Evolutionary conservation across 306 rosid genomes (phyloP).

Genomic region (Quercus parvula): DNA sequence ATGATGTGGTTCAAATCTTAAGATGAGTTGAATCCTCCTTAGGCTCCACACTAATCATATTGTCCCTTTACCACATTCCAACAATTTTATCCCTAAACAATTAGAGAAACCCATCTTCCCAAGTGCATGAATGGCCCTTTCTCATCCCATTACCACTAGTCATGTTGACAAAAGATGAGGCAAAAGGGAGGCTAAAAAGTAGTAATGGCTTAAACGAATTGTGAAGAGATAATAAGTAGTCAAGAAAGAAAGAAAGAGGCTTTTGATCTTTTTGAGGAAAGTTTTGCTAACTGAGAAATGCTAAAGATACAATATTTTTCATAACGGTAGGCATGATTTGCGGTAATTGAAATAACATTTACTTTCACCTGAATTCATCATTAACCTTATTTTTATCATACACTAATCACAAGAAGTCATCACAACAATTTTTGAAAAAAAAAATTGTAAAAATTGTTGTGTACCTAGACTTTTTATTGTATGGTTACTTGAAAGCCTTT

Average conservation of each 20-base stretch:
- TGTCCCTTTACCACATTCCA: slow-evolving; percentile 52
- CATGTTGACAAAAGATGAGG: slow-evolving; percentile 47
- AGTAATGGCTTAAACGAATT: slow-evolving; percentile 11
- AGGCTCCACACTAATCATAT: slow-evolving; percentile 55
- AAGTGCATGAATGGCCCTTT: slow-evolving; percentile 47
- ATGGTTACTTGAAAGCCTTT: too few relatives aligned
- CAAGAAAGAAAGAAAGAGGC: neutral
- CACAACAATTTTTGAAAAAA: too few relatives aligned
- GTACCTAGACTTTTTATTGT: too few relatives aligned
- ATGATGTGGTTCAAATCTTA: slow-evolving; percentile 39
- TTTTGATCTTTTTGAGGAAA: neutral
- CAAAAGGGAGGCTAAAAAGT: slow-evolving; percentile 29
- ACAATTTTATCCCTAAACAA: slow-evolving; percentile 27
- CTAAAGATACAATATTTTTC: too few relatives aligned
- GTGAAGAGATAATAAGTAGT: slow-evolving; percentile 17
- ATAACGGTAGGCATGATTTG: too few relatives aligned
- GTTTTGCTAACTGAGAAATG: neutral
- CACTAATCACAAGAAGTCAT: too few relatives aligned
- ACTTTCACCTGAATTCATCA: too few relatives aligned
- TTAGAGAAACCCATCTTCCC: slow-evolving; percentile 22
- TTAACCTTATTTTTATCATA: too few relatives aligned
- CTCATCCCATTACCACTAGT: slow-evolving; percentile 39
- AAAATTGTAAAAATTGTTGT: too few relatives aligned
- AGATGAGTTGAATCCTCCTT: slow-evolving; percentile 20
- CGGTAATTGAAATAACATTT: too few relatives aligned